These are phyloP conservation scores for Parachlorella kessleri DNA, from an alignment of 139 green algal species.

Conservation along the genomic window DNA sequence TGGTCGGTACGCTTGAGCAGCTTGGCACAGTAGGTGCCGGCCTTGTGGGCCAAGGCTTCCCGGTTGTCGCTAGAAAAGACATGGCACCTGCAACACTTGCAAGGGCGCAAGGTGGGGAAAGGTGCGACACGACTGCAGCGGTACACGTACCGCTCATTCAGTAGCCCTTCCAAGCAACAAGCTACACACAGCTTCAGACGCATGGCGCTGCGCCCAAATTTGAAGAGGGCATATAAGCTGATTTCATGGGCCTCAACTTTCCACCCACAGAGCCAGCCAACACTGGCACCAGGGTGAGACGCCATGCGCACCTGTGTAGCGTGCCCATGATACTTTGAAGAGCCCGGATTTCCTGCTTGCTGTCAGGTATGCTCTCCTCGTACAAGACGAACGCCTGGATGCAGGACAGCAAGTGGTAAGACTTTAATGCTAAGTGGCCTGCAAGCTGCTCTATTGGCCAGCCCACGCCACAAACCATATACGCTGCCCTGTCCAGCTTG, in stretches of 20 bases:
- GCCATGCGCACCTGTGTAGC: conserved; percentile 59
- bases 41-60: conserved; percentile 82
- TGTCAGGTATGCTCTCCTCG: conserved; percentile 90
- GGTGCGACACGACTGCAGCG: too few species aligned
- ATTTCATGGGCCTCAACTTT: neutral
- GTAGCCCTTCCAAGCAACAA: too few species aligned
- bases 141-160: too few species aligned
- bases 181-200: neutral
- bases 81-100: conserved; percentile 54
- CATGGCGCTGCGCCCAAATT: neutral
- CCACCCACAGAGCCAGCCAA: too few species aligned
- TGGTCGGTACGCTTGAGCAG: conserved; percentile 92
- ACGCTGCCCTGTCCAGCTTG: too few species aligned
- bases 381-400: conserved; percentile 88
- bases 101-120: too few species aligned
- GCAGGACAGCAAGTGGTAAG: too few species aligned
- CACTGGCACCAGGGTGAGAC: too few species aligned
- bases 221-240: neutral
- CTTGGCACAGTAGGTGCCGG: conserved; percentile 77
- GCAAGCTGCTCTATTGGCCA: too few species aligned
- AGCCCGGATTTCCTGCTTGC: conserved; percentile 65
- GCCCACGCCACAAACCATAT: too few species aligned
- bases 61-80: conserved; percentile 80
- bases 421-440: too few species aligned
- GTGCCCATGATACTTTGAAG: conserved; percentile 87